Evolutionary conservation across 768 basidiomycete genomes (phyloP).

Genomic region (Phlebiopsis flavidoalba): DNA sequence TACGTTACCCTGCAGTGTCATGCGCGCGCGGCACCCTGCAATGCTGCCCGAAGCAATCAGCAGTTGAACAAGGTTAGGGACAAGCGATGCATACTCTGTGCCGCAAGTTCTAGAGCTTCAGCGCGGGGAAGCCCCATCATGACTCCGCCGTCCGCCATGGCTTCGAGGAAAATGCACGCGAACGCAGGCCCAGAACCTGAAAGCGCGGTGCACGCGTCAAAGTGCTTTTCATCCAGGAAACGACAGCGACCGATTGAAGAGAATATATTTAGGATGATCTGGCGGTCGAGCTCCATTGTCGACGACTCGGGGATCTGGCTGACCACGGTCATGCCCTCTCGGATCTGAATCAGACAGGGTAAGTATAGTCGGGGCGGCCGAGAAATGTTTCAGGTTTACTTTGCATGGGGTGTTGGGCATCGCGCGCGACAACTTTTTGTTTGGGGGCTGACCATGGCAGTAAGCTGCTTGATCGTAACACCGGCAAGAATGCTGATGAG

Average conservation of each 20-base stretch:
- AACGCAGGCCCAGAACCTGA: slow-evolving; percentile 97
- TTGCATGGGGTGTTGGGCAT: slow-evolving; percentile 99
- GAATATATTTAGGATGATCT: slow-evolving; percentile 88
- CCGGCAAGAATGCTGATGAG: slow-evolving; percentile 98
- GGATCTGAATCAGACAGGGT: slow-evolving; percentile 54
- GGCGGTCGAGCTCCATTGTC: slow-evolving; percentile 53
- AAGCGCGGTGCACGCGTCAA: slow-evolving; percentile 96
- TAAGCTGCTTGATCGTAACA: slow-evolving; percentile 80
- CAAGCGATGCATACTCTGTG: slow-evolving; percentile 70
- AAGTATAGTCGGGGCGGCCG: neutral
- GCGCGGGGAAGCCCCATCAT: slow-evolving; percentile 98
- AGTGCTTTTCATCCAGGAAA: slow-evolving; percentile 97
- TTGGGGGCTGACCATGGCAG: slow-evolving; percentile 64
- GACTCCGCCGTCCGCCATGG: slow-evolving; percentile 98
- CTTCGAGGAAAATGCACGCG: slow-evolving; percentile 93
- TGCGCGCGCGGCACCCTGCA: slow-evolving; percentile 96
- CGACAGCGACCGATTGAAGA: slow-evolving; percentile 94
- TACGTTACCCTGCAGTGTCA: slow-evolving; percentile 82
- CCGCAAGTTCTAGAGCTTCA: slow-evolving; percentile 91
- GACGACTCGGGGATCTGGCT: slow-evolving; percentile 58
- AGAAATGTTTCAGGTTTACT: slow-evolving; percentile 37
- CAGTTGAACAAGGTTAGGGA: neutral
- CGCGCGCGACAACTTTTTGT: slow-evolving; percentile 86
- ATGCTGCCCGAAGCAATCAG: slow-evolving; percentile 42
- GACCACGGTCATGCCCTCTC: slow-evolving; percentile 97